phyloP scores from a whole-genome alignment of 2,329 filamentous ascomycete genomes.

The Clarireedia hainanense region DNA sequence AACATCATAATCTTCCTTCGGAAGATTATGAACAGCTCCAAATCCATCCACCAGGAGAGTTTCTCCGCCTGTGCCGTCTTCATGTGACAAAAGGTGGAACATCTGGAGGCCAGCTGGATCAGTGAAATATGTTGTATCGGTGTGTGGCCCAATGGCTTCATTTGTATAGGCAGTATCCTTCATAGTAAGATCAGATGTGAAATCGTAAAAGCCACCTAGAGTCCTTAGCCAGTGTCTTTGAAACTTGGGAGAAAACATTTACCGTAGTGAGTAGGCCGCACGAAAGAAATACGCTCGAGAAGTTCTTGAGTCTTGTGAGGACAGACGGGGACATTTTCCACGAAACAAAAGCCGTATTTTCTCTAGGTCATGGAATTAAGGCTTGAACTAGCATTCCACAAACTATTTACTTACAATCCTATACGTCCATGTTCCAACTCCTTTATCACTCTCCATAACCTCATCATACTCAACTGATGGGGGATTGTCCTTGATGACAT shows the following conservation, averaged over 20 bases:
- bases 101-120: conserved; percentile 87
- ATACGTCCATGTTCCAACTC: conserved; percentile 54
- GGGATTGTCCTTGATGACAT: conserved; percentile 33
- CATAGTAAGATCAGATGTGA: conserved; percentile 77
- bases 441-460: conserved; percentile 48
- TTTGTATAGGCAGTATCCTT: conserved; percentile 89
- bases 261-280: conserved; percentile 87
- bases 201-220: conserved; percentile 68
- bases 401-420: conserved; percentile 46
- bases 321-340: conserved; percentile 59
- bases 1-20: conserved; percentile 43
- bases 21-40: conserved; percentile 55
- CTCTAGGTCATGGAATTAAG: conserved; percentile 40
- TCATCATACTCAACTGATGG: conserved; percentile 54
- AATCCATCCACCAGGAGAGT: conserved; percentile 86
- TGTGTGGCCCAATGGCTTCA: conserved; percentile 68
- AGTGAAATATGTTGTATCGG: conserved; percentile 92
- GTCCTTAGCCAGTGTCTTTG: conserved; percentile 8
- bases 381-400: background rate
- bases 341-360: conserved; percentile 67
- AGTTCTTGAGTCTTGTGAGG: conserved; percentile 67
- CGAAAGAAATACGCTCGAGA: conserved; percentile 74
- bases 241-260: conserved; percentile 19
- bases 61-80: conserved; percentile 59
- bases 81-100: conserved; percentile 84